Evolutionary conservation across 371 early-diverging fungal genomes (phyloP).

Genomic region (Choanephora cucurbitarum): DNA sequence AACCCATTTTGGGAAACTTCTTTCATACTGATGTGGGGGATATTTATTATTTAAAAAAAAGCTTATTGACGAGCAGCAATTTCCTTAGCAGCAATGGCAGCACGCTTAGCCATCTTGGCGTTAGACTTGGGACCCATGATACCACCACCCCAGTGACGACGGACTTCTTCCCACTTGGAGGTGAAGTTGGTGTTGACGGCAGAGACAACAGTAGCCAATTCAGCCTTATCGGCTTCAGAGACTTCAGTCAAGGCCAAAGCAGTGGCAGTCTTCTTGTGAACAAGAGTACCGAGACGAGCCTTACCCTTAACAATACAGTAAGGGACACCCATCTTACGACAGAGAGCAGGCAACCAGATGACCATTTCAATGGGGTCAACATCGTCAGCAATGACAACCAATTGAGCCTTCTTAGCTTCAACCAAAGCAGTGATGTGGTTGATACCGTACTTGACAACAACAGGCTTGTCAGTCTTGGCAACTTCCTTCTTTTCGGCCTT

Average conservation of each 20-base stretch:
- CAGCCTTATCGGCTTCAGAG: constrained; percentile 92
- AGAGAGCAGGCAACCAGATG: constrained; percentile 98
- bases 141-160: constrained; percentile 96
- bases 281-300: constrained; percentile 95
- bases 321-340: constrained; percentile 99
- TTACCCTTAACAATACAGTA: constrained; percentile 99
- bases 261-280: constrained; percentile 99
- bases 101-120: constrained; percentile 78
- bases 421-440: constrained; percentile 98
- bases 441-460: constrained; percentile 97
- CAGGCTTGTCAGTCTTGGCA: constrained; percentile 91
- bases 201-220: constrained; percentile 82
- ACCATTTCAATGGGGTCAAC: constrained; percentile 99
- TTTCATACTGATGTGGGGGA: neutral
- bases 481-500: constrained; percentile 85
- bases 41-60: neutral
- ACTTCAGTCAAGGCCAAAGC: constrained; percentile 94
- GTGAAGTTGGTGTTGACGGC: constrained; percentile 91
- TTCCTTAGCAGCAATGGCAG: constrained; percentile 67
- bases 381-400: constrained; percentile 98
- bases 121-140: constrained; percentile 92
- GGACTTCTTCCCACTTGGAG: constrained; percentile 90
- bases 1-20: neutral
- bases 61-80: constrained; percentile 50
- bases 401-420: constrained; percentile 97